Conservation (phyloP, 2,329 filamentous ascomycete species). For the Fusarium nygamai region DNA sequence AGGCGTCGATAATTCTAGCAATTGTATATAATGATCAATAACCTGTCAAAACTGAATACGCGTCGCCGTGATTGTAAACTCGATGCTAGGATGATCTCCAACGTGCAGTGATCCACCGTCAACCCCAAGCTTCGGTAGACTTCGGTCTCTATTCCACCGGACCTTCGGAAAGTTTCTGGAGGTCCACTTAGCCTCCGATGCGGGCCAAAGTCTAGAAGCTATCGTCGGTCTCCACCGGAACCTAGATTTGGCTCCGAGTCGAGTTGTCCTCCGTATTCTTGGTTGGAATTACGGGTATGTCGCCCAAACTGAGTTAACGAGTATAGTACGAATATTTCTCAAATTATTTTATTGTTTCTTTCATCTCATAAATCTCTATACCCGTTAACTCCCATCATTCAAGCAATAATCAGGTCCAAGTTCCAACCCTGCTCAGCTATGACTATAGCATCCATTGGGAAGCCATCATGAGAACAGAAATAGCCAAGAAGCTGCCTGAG, state of each 20-base stretch:
- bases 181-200: not conserved
- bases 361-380: not conserved
- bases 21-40: not conserved
- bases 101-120: not conserved
- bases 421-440: not conserved
- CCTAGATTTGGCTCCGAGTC: not conserved
- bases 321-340: not conserved
- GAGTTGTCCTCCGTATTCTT: not conserved
- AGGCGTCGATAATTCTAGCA: not conserved
- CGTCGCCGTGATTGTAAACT: not conserved
- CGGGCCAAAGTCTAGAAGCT: not conserved
- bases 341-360: not conserved
- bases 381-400: not conserved
- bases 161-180: not conserved
- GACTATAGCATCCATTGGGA: not conserved
- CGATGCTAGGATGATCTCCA: not conserved
- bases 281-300: not conserved
- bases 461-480: not conserved
- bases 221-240: not conserved
- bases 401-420: too few relatives aligned
- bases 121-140: not conserved
- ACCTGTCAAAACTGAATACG: not conserved
- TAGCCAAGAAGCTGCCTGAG: not conserved
- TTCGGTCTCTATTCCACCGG: not conserved
- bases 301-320: too few relatives aligned